Percentiles rank a stretch among this genome's conserved stretches.
Conservation (phyloP, 192 early-diverging fungal genomes). For the Mycoemilia scoparia region DNA sequence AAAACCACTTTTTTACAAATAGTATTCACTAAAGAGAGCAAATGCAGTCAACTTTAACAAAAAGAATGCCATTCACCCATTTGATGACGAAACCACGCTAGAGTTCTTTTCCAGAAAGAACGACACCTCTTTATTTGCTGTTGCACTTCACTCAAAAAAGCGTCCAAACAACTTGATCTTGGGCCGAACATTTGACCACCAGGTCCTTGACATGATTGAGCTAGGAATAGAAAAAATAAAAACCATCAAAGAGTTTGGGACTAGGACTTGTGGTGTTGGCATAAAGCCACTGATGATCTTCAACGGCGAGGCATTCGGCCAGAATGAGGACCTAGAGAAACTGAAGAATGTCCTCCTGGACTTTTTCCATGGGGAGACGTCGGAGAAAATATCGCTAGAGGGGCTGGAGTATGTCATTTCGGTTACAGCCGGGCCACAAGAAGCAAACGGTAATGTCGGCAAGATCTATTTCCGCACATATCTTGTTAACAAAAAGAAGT, state of each 20-base stretch:
- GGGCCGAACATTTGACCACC: constrained; percentile 81
- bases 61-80: constrained; percentile 91
- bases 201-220: constrained; percentile 91
- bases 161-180: constrained; percentile 85
- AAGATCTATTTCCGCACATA: constrained; percentile 67
- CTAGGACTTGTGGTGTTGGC: constrained; percentile 58
- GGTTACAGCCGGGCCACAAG: constrained; percentile 48
- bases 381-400: constrained; percentile 58
- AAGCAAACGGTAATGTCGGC: constrained; percentile 37
- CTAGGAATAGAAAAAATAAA: constrained; percentile 57
- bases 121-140: constrained; percentile 76
- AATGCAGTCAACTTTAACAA: constrained; percentile 76
- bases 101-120: constrained; percentile 96
- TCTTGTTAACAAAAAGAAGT: constrained; percentile 70
- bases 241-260: constrained; percentile 55
- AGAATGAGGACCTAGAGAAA: constrained; percentile 42
- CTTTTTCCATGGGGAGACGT: constrained; percentile 66
- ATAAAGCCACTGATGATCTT: constrained; percentile 82
- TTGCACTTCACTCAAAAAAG: constrained; percentile 91
- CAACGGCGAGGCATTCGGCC: constrained; percentile 72
- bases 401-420: constrained; percentile 83
- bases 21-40: constrained; percentile 78
- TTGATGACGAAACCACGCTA: constrained; percentile 77
- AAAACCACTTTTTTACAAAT: no score
- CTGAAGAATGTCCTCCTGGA: constrained; percentile 77